These are phyloP conservation scores for Pichia sp. DNA, from an alignment of 1,139 yeast genomes.

Conservation along the genomic window DNA sequence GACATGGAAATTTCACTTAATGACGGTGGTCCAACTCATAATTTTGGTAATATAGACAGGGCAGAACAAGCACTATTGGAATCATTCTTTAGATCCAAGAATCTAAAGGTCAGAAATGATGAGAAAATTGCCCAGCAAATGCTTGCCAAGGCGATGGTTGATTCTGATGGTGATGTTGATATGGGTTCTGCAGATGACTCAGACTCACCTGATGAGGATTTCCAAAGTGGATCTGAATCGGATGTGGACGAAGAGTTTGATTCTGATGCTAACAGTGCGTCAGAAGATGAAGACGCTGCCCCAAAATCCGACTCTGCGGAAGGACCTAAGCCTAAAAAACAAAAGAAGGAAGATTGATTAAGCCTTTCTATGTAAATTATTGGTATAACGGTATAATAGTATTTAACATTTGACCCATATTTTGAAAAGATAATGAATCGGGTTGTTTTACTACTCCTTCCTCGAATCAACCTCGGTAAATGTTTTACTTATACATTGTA, in stretches of 20 bases:
- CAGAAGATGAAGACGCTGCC: constrained; percentile 3
- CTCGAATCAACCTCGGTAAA: too few species aligned
- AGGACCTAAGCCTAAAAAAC: constrained; percentile 32
- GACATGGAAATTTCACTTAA: constrained; percentile 76
- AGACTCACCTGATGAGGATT: constrained; percentile 48
- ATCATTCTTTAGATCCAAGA: constrained; percentile 67
- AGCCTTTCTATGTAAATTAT: neutral
- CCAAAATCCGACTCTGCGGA: constrained; percentile 21
- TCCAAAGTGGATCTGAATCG: constrained; percentile 48
- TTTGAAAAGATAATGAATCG: too few species aligned
- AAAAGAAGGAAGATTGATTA: constrained; percentile 20
- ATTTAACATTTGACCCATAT: too few species aligned
- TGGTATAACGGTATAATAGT: neutral
- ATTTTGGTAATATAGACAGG: constrained; percentile 81
- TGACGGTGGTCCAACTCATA: constrained; percentile 61
- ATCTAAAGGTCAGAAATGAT: constrained; percentile 77
- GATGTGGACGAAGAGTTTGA: constrained; percentile 89
- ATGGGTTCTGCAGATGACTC: constrained; percentile 46
- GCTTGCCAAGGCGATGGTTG: constrained; percentile 69
- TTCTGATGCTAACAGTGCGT: constrained; percentile 51
- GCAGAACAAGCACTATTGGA: constrained; percentile 85
- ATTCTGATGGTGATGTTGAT: constrained; percentile 63
- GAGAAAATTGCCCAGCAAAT: constrained; percentile 80
- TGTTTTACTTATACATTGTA: too few species aligned
- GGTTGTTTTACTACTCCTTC: too few species aligned